phyloP scores from a whole-genome alignment of 2,329 filamentous ascomycete species.

The Nigrograna mackinnonii region DNA sequence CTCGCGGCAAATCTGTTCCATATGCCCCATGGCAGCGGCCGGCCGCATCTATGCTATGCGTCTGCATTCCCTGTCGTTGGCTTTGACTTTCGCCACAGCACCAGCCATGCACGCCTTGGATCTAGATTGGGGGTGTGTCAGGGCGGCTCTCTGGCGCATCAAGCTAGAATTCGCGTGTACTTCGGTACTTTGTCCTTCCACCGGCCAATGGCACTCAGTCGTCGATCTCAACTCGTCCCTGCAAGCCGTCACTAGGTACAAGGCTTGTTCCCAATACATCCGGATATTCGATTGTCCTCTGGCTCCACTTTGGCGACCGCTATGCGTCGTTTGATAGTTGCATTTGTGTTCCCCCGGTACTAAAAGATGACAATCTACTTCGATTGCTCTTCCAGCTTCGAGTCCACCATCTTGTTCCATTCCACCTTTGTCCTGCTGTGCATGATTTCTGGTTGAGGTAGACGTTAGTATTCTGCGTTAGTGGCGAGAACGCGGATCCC shows the following conservation, averaged over 20 bases:
- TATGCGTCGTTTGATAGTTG: constrained; percentile 30
- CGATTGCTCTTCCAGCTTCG: constrained; percentile 18
- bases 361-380: constrained; percentile 42
- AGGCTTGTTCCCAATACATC: constrained; percentile 40
- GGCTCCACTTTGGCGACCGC: constrained; percentile 24
- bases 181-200: constrained; percentile 36
- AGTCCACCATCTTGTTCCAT: constrained; percentile 13
- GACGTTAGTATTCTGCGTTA: constrained; percentile 2
- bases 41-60: neutral
- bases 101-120: constrained; percentile 22
- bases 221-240: constrained; percentile 32
- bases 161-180: constrained; percentile 25
- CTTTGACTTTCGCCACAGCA: constrained; percentile 28
- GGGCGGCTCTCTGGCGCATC: constrained; percentile 28
- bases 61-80: constrained; percentile 11
- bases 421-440: constrained; percentile 7
- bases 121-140: constrained; percentile 31
- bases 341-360: constrained; percentile 27
- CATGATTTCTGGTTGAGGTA: constrained; percentile 6
- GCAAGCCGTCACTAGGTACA: constrained; percentile 38
- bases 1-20: constrained; percentile 21
- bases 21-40: constrained; percentile 8
- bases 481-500: constrained; percentile 31
- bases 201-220: constrained; percentile 30
- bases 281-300: constrained; percentile 37